Conservation (phyloP, 768 basidiomycete genomes). For the Trametes maxima region DNA sequence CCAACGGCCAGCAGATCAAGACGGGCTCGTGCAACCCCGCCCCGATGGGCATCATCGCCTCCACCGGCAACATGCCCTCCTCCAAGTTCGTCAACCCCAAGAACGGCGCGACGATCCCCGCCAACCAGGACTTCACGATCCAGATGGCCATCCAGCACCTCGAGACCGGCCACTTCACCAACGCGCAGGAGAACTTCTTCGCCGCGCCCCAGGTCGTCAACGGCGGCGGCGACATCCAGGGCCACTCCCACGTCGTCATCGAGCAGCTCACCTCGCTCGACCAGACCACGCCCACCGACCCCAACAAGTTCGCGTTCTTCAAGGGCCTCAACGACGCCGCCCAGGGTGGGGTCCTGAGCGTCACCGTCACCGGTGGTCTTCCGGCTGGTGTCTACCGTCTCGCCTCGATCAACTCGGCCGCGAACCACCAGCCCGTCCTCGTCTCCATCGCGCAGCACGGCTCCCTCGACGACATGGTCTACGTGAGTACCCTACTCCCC, state of each 20-base stretch:
- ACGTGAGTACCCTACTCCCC: constrained; percentile 31
- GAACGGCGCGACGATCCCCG: constrained; percentile 48
- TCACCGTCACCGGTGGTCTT: constrained; percentile 45
- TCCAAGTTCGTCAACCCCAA: constrained; percentile 53
- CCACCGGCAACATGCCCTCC: constrained; percentile 53
- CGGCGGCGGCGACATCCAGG: constrained; percentile 52
- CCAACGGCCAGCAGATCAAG: constrained; percentile 57
- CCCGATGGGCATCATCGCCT: constrained; percentile 63
- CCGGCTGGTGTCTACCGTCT: constrained; percentile 46
- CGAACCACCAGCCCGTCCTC: constrained; percentile 46
- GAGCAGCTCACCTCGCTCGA: constrained; percentile 50
- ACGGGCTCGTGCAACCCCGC: constrained; percentile 48
- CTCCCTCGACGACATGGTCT: constrained; percentile 42
- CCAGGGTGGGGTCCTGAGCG: constrained; percentile 42
- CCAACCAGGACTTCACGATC: constrained; percentile 56
- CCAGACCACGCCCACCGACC: constrained; percentile 50
- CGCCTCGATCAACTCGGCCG: constrained; percentile 47
- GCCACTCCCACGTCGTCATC: constrained; percentile 66
- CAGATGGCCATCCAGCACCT: constrained; percentile 48
- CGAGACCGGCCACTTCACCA: constrained; percentile 61
- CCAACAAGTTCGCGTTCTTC: constrained; percentile 60
- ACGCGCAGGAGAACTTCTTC: constrained; percentile 55
- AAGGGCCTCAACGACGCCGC: constrained; percentile 52
- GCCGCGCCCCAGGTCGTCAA: constrained; percentile 54
- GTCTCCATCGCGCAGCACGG: constrained; percentile 47